Evolutionary conservation across 768 basidiomycete genomes (phyloP), one percentile per base, ranked within the genome.

Genomic region (Porpolomopsis calyptriformis): DNA sequence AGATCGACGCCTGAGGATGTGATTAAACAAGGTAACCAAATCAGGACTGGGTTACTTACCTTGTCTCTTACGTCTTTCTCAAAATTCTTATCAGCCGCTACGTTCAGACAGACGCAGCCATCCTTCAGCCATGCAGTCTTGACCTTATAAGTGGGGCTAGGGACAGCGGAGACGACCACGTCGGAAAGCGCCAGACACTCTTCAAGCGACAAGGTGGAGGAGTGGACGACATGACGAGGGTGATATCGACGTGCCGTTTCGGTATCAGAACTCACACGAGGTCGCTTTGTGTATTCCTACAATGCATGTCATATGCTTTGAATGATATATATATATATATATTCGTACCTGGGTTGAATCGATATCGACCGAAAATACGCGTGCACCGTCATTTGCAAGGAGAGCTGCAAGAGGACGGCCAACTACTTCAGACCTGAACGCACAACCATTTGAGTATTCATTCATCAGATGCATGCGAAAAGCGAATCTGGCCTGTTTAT

Each of bases 71-170:
- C 82, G 56, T 94, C 85, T 51, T 77, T 78, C 59, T 94, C 91
- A 56, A 98, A 99, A 62, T 99, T 99, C 71, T 94, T 97, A 55
- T 93, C 92, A 0, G 85, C 80, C 14, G 90, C 83, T 18, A 99
- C 85, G 57, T 98, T 98, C 48, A 98, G 64, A 53, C 90, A 92
- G 2, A 97, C 67, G 56, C 92, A 94, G 1, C 96, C 96, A 50
- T 93, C 88, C 65, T 96, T 97, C 50, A 99, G 68, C 74, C 76
- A 80, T 42, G 77, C 77, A 1, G 93, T 98, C 57, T 84, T 81
- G 45, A 99, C 68, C 62, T 96, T 97, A 68, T 96, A 99, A 6
- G 67, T 63, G 11, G 80, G 67, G 52, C 68, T 80, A 1, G 96
- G 96, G 3, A 99, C 96, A 9, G 94, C 96, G 9, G 88, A 88